Base-by-base conservation (phyloP, 2,329 filamentous ascomycete species). In the Penicillium olsonii region DNA sequence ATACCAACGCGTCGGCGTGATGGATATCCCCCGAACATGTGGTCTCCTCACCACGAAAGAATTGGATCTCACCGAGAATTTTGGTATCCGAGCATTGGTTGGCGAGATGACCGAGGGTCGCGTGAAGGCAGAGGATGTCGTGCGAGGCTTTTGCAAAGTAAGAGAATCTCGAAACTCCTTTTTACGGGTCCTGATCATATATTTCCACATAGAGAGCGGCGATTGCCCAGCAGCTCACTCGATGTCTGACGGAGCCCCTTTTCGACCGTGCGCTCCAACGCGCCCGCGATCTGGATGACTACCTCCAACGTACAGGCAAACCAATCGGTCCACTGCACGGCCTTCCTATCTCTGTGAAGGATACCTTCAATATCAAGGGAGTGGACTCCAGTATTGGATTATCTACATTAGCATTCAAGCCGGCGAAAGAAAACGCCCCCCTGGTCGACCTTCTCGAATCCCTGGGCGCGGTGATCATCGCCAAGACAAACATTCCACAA, bases 401-500 rank as follows among this genome's bases (percentile, higher is more conserved):
- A 53, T 79, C 80, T 0, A 78, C 79, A 1, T 78, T 86, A 48
- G 82, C 85, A 3, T 77, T 78, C 33, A 75, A 84, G 38, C 83
- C 85, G 0, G 83, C 79, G 12, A 65, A 68, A 26, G 67, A 75
- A 53, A 80, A 87, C 63, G 77, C 82, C 0, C 75, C 78, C 0
- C 70, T 87, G 6, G 80, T 87, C 0, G 74, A 80, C 8, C 70
- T 87, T 1, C 67, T 89, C 4, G 69, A 81, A 20, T 73, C 75
- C 15, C 74, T 83, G 0, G 87, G 87, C 1, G 85, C 85, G 1
- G 76, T 89, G 0, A 69, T 86, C n/a, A 86, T 88, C 56, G 78
- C 81, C 56, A 88, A 88, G 68, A 88, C 86, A 0, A 88, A 87
- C 57, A 74, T 88, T 2, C 85, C 86, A 1, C 80, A 84, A 53